These are phyloP conservation scores for Populus deltoides DNA, from an alignment of 345 rosid genomes.

Conservation along the genomic window DNA sequence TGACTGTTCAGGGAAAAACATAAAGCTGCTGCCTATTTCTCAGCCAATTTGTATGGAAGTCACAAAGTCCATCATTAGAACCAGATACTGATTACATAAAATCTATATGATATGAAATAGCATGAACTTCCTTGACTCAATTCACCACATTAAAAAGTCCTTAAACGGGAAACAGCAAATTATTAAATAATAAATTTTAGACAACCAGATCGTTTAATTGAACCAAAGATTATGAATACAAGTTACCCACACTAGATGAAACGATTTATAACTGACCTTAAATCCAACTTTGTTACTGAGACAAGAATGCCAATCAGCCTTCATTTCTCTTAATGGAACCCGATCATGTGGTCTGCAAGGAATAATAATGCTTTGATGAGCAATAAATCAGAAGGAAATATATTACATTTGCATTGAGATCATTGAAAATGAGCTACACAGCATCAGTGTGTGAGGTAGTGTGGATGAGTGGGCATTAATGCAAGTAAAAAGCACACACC, in stretches of 20 bases:
- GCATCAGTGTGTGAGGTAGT: neutral
- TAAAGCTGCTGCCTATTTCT: no score
- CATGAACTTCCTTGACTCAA: neutral
- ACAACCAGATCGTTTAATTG: no score
- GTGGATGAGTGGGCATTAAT: neutral
- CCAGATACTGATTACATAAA: neutral
- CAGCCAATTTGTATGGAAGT: neutral
- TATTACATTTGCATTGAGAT: neutral
- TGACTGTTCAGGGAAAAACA: no score
- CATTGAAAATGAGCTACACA: neutral
- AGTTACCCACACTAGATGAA: no score
- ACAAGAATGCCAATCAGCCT: conserved; percentile 98
- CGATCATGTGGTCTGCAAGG: conserved; percentile 90
- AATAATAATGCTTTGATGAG: conserved; percentile 7
- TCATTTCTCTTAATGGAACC: conserved; percentile 87
- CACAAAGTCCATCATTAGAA: neutral
- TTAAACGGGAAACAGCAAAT: neutral
- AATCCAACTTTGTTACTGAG: conserved; percentile 86
- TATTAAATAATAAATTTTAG: neutral
- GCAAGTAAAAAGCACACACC: conserved; percentile 41
- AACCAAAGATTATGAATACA: no score
- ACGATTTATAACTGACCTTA: conserved; percentile 50
- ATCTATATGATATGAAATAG: neutral
- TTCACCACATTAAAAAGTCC: neutral
- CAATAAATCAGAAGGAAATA: neutral